A percentile compares a stretch with the other conserved stretches of the same genome.
Conservation (phyloP, 768 basidiomycete genomes). For the Podaxis sp. region DNA sequence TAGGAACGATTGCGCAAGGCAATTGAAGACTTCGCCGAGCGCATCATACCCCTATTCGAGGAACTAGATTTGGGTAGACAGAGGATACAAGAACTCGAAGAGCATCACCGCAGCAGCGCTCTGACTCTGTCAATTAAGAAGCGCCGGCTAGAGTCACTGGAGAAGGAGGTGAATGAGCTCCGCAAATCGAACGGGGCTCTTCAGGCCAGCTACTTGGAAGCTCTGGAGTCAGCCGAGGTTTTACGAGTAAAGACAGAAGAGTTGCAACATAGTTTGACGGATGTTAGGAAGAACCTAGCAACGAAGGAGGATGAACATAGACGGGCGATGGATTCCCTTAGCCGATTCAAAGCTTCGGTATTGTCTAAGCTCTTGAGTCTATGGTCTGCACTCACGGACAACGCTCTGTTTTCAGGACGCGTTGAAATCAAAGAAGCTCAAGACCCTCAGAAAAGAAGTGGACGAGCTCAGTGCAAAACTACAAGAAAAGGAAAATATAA, state of each 20-base stretch:
- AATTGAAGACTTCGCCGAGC: constrained; percentile 37
- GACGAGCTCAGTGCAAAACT: constrained; percentile 22
- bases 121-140: constrained; percentile 16
- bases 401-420: neutral
- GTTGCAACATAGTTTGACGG: constrained; percentile 1
- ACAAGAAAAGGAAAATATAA: neutral
- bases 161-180: constrained; percentile 7
- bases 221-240: constrained; percentile 3
- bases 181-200: constrained; percentile 15
- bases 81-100: constrained; percentile 24
- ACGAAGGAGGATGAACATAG: constrained; percentile 18
- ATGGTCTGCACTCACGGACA: neutral
- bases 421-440: neutral
- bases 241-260: constrained; percentile 15
- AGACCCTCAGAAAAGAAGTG: constrained; percentile 23
- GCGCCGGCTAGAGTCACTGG: constrained; percentile 16
- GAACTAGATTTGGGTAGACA: constrained; percentile 28
- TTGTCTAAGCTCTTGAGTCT: neutral
- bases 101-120: neutral
- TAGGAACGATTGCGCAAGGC: constrained; percentile 34
- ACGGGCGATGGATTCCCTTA: constrained; percentile 10
- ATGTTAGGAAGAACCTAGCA: constrained; percentile 12
- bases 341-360: constrained; percentile 7
- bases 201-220: constrained; percentile 19
- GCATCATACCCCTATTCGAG: constrained; percentile 38